Base-by-base conservation (phyloP, 176 grass and related monocot genomes). In the Oryza brachyantha region DNA sequence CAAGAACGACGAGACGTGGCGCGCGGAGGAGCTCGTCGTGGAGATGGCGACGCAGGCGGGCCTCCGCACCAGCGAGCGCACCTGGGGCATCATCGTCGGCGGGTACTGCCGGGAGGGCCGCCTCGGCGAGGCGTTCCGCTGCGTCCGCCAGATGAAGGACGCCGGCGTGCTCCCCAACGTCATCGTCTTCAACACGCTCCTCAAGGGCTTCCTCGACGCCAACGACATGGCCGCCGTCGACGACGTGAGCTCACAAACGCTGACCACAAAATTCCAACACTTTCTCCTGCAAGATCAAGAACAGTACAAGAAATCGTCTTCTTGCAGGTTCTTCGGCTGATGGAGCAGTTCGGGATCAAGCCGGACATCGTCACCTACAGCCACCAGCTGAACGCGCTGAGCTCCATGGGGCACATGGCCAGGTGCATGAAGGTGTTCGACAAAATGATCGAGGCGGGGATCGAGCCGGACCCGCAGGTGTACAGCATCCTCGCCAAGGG, bases 401-500 rank as follows among this genome's bases (percentile, higher is more conserved):
- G 96, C 72, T 76, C 90, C 52, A 57, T 93, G 40, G 96, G 96
- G 31, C 85, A 87, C 54, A 92, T 98, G 86, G 26, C 36, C 45
- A 93, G 66, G 72, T 98, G 90, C 87, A 94, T 84, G 77, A 89
- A 89, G 29, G 78, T 98, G 36, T 91, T 94, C 13, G 86, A 90
- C 46, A 88, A 73, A 73, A 98, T 98, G 90, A 67, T 93, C 29
- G 74, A 91, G 83, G 90, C 79, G 11, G 87, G 92, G 52, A 85
- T 95, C 38, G 86, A 94, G 40, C 92, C 92, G 81, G 92, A 98
- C 73, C 86, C 90, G 66, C 96, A 98, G 73, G 90, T 93, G 79
- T 98, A 94, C 85, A 91, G 89, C 57, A 98, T 98, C 85, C 89
- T 94, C 50, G 96, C 92, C 41, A 98, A 98, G 81, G 92, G 92